Evolutionary conservation across 179 eudicot genomes (phyloP), one percentile per base, ranked within the genome.

Genomic region (Nepenthes alata): DNA sequence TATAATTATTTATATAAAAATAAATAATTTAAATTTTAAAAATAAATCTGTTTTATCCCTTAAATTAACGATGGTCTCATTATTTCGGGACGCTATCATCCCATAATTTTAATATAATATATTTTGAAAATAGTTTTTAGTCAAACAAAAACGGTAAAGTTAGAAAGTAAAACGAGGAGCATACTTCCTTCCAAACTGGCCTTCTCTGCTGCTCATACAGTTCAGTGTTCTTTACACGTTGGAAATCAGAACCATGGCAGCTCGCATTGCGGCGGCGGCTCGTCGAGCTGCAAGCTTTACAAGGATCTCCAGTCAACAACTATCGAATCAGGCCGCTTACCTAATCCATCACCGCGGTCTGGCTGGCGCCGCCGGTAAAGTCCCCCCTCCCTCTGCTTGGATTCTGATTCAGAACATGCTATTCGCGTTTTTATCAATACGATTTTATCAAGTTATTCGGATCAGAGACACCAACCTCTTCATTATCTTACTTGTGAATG

Each of bases 331-430:
- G 44, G 60, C 79, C 16, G 57, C 84, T 66, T 73, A 72, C 36
- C 80, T 82, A 7, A 48, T 82, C 63, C 85, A 78, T 37, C 95
- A 88, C 77, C 95, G 95, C 14, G 83, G 84, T 53, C 77, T 87
- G 56, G 84, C 90, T 39, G 88, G 83, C 58, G 75, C 88, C 37
- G 88, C 95, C 25, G 93, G 89, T 86, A 69, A 52, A 37, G 8
- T 44, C 50, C n/a, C 39, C 7, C 36, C 38, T 9, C 34, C 35
- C 34, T 37, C 53, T n/a, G 3, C 14, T 53, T n/a, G 4, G 35
- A 47, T 15, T 34, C 12, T 1, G n/a, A 45, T 54, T 36, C 10
- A 52, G 16, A 47, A 47, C 25, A 4, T 41, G 5, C 10, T 60
- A 4, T 37, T 35, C 0, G 13, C 36, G 36, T 2, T 61, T 50